Evolutionary conservation across 2,329 filamentous ascomycete species (phyloP).

Genomic region (Paraphoma chrysanthemicola): DNA sequence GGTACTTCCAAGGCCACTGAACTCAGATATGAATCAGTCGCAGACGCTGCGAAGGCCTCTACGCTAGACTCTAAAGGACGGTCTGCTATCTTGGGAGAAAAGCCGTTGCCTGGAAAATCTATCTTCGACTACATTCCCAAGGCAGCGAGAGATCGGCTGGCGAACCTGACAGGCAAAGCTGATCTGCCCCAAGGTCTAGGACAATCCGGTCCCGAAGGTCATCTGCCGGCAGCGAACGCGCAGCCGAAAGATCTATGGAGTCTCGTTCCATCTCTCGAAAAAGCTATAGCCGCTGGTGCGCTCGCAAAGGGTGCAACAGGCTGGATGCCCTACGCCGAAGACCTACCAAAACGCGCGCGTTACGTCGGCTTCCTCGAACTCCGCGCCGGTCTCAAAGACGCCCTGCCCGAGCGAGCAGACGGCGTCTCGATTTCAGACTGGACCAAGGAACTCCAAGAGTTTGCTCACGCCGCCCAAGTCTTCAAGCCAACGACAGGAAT

Average conservation of each 20-base stretch:
- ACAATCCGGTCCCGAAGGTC: conserved; percentile 72
- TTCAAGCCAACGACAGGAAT: conserved; percentile 91
- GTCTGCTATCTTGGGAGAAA: conserved; percentile 81
- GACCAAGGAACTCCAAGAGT: conserved; percentile 80
- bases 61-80: conserved; percentile 77
- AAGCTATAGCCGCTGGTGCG: conserved; percentile 53
- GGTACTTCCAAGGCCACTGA: conserved; percentile 31
- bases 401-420: conserved; percentile 63
- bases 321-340: conserved; percentile 84
- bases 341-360: conserved; percentile 77
- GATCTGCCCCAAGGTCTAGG: conserved; percentile 80
- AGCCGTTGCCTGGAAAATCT: conserved; percentile 84
- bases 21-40: conserved; percentile 65
- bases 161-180: conserved; percentile 73
- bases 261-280: conserved; percentile 53
- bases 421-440: conserved; percentile 72
- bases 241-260: conserved; percentile 61
- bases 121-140: conserved; percentile 92
- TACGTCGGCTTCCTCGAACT: conserved; percentile 84
- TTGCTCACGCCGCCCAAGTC: conserved; percentile 74
- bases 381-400: conserved; percentile 65
- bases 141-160: conserved; percentile 78
- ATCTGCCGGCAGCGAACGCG: conserved; percentile 68
- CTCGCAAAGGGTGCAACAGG: conserved; percentile 61
- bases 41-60: conserved; percentile 80